Percentiles rank a stretch among this genome's conserved stretches.
Conservation (phyloP, 164 flowering plant species). For the Magnolia kwangsiensis region DNA sequence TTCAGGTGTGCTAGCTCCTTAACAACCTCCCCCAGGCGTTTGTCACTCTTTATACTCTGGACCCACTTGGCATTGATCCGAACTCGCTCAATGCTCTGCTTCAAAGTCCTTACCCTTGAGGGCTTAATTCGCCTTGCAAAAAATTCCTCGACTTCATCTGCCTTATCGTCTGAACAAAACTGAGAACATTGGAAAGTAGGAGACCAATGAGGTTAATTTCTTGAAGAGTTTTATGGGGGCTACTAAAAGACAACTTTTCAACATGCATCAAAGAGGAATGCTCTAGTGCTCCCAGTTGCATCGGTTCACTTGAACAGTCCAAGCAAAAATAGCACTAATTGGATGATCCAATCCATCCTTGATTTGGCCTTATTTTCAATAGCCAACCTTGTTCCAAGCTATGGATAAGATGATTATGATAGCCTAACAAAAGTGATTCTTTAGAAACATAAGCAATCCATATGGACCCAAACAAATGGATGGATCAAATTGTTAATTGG, state of each 20-base stretch:
- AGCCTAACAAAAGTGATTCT: too few relatives aligned
- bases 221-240: not conserved
- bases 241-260: too few relatives aligned
- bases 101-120: slow-evolving; percentile 70
- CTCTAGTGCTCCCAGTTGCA: too few relatives aligned
- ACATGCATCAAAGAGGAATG: too few relatives aligned
- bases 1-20: slow-evolving; percentile 52
- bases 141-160: slow-evolving; percentile 69
- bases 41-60: slow-evolving; percentile 54
- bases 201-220: not conserved
- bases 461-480: too few relatives aligned
- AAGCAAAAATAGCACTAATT: too few relatives aligned
- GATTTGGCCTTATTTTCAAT: too few relatives aligned
- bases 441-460: too few relatives aligned
- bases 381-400: too few relatives aligned
- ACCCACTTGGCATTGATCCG: slow-evolving; percentile 80
- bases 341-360: too few relatives aligned
- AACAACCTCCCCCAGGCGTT: slow-evolving; percentile 45
- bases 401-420: too few relatives aligned
- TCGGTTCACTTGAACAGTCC: not conserved
- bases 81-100: slow-evolving; percentile 86
- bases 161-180: slow-evolving; percentile 77
- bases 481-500: too few relatives aligned
- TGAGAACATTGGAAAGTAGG: slow-evolving; percentile 21
- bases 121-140: slow-evolving; percentile 57